Evolutionary conservation across 1,139 yeast species (phyloP), one percentile per base, ranked within the genome.

Genomic region (Geotrichum candidum): DNA sequence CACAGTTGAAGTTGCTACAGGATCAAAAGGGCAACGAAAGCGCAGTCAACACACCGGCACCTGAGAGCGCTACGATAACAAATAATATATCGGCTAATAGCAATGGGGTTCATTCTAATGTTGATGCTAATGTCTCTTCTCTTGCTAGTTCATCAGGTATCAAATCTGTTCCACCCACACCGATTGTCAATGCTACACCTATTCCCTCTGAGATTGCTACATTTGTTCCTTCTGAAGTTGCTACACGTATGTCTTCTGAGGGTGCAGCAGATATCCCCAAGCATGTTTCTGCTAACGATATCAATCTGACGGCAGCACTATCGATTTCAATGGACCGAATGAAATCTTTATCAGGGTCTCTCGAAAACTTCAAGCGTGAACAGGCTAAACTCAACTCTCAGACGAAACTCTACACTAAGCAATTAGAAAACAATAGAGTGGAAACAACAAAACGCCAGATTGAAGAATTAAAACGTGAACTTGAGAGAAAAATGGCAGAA

Each of bases 401-500:
- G 54, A 59, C 23, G 27, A 22, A 15, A 50, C 48, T 41, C 48
- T 59, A 48, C 50, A 41, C 10, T n/a, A 41, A 41, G 18, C 48
- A 41, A n/a, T n/a, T 66, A 23, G 63, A 65, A 29, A 41, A 54
- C 2, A 35, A 38, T n/a, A 22, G 50, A 45, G 45, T 54, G 1
- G 46, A 54, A 4, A 41, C 35, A 3, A 58, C 60, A 10, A 51
- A 54, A 31, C 13, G 54, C 51, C 59, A 64, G 35, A 63, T 58
- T n/a, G 57, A 33, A 23, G 61, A 56, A 10, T 45, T 64, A 41
- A 57, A 61, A 35, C 35, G 18, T 6, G 55, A 63, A 50, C 53
- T 67, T 35, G 63, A 64, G 15, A 51, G 57, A n/a, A 66, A 66
- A 51, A 63, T 66, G 27, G 64, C 61, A 27, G 65, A 61, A 4